Evolutionary conservation across 2,329 filamentous ascomycete species (phyloP).

Genomic region (Lecanicillium sp.): DNA sequence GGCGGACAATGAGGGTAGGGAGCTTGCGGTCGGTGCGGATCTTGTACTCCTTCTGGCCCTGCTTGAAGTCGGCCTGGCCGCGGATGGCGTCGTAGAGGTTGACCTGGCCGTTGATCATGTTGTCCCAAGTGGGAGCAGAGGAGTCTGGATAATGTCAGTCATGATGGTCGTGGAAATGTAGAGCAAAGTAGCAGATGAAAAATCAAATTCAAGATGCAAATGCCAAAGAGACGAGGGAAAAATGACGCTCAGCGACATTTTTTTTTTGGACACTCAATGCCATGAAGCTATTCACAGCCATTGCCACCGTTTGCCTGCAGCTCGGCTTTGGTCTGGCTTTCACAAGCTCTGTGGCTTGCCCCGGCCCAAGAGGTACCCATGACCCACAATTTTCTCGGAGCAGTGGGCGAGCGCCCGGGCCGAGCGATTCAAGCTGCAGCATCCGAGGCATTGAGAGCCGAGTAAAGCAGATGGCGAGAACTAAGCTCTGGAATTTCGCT

Average conservation of each 20-base stretch:
- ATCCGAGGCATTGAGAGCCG: slow-evolving; percentile 8
- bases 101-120: slow-evolving; percentile 97
- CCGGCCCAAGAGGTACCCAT: slow-evolving; percentile 2
- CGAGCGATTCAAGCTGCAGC: background rate
- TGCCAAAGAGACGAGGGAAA: background rate
- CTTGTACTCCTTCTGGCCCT: slow-evolving; percentile 94
- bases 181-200: background rate
- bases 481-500: background rate
- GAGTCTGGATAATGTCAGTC: slow-evolving; percentile 57
- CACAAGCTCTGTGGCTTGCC: slow-evolving; percentile 11
- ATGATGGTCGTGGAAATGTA: slow-evolving; percentile 15
- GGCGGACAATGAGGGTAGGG: slow-evolving; percentile 88
- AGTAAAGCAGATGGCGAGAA: background rate
- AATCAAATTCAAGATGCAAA: background rate
- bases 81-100: slow-evolving; percentile 97
- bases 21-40: slow-evolving; percentile 80
- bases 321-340: background rate
- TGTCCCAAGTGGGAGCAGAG: slow-evolving; percentile 94
- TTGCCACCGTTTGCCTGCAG: background rate
- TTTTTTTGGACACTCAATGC: no score
- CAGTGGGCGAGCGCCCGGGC: slow-evolving; percentile 8
- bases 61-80: slow-evolving; percentile 91
- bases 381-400: slow-evolving; percentile 9
- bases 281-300: background rate
- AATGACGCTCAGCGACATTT: background rate